These are phyloP conservation scores for Pseudonitzschia pungens DNA, from an alignment of 108 stramenopile species.

Conservation along the genomic window DNA sequence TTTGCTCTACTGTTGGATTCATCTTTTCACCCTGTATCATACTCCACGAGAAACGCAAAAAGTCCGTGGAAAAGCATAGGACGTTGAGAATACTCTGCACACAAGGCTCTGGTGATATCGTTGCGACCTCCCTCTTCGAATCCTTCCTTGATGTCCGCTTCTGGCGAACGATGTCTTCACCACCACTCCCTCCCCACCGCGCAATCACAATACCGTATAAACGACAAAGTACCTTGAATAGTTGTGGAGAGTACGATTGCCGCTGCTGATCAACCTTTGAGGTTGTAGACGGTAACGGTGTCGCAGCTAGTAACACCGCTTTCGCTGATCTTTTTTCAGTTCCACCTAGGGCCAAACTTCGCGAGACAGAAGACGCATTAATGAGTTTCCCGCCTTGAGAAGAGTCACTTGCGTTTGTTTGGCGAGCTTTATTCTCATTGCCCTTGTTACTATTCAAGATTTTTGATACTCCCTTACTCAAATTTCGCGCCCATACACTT, in stretches of 20 bases:
- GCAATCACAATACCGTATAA: constrained; percentile 74
- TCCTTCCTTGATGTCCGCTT: constrained; percentile 23
- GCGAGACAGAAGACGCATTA: constrained; percentile 65
- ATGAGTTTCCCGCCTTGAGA: constrained; percentile 36
- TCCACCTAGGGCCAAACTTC: constrained; percentile 56
- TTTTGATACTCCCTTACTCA: constrained; percentile 45
- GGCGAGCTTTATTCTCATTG: constrained; percentile 18
- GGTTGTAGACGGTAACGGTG: background rate
- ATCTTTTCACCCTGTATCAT: constrained; percentile 57
- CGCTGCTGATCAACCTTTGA: background rate
- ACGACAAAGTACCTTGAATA: constrained; percentile 42
- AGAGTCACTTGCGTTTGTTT: background rate
- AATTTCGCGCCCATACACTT: constrained; percentile 73
- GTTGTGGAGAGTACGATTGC: constrained; percentile 19
- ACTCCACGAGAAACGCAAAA: constrained; percentile 62
- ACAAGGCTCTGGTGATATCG: constrained; percentile 56
- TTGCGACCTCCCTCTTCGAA: constrained; percentile 42
- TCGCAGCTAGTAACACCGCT: background rate
- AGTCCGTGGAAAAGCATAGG: constrained; percentile 71
- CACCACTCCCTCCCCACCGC: constrained; percentile 82
- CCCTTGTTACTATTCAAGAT: constrained; percentile 33
- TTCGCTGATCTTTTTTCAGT: background rate
- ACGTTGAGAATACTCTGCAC: constrained; percentile 65
- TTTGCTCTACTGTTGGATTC: constrained; percentile 44
- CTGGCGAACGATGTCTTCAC: constrained; percentile 45